Evolutionary conservation across 139 green algal genomes (phyloP), one percentile per base, ranked within the genome.

Genomic region (Eudorina sp.): DNA sequence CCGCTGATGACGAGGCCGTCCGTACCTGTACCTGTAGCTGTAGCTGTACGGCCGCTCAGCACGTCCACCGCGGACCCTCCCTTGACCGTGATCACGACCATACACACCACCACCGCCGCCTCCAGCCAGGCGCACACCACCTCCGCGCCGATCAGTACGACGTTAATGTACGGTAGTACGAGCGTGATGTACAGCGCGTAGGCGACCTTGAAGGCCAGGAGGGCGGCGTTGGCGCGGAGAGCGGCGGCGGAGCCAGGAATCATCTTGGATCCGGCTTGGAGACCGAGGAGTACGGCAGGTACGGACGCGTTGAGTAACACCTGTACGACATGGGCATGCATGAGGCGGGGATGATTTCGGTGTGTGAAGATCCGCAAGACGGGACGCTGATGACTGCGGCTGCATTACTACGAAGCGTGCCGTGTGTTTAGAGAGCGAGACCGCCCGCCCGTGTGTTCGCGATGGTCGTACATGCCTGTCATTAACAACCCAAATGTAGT

Each of bases 161-260:
- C 7, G 48, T 73, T 81, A 46, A 88, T 81, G 66, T 82, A 88
- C 68, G 83, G 83, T 68, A 81, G 27, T 31, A 88, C 18, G 46
- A 43, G 4, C 4, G 68, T 81, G 21, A 80, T 41, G 83, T 82
- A 88, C 68, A 73, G 23, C 48, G 83, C 45, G 68, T 88, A 88
- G 18, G 1, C 8, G 4, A 14, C 83, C 68, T 88, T 88, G 48
- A 81, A 5, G 4, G 23, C 68, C 38, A 88, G 83, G 46, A 88
- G 68, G 25, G 45, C 46, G 25, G 31, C 18, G 69, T 88, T 88
- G 83, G 34, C 48, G 34, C 9, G 51, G 27, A 80, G 51, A 4
- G 83, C 83, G 7, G 34, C 36, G 11, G 11, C 2, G 36, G n/a
- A 46, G n/a, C 68, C 48, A 9, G 83, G 41, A 3, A 0, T 4